These are phyloP conservation scores for Phylloporus arenicola DNA, from an alignment of 768 basidiomycete genomes.

Conservation along the genomic window DNA sequence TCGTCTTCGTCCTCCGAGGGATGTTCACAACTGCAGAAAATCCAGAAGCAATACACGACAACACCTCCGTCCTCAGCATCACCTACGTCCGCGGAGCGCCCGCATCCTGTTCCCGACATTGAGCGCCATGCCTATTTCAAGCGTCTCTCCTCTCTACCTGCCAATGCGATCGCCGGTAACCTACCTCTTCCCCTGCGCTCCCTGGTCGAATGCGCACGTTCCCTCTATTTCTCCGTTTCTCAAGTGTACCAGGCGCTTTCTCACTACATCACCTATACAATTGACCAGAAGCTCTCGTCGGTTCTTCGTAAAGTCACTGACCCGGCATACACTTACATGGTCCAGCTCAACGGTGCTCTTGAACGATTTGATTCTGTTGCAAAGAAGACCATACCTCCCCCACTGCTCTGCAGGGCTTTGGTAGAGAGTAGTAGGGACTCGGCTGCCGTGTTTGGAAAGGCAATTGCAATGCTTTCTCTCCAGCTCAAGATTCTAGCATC, in stretches of 20 bases:
- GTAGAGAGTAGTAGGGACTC: slow-evolving; percentile 82
- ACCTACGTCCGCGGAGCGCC: slow-evolving; percentile 33
- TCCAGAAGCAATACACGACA: slow-evolving; percentile 21
- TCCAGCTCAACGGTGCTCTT: slow-evolving; percentile 77
- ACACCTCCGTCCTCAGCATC: slow-evolving; percentile 35
- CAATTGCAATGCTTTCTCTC: slow-evolving; percentile 73
- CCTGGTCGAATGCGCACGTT: slow-evolving; percentile 84
- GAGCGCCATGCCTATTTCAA: slow-evolving; percentile 93
- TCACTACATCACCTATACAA: slow-evolving; percentile 78
- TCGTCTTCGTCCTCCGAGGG: slow-evolving; percentile 35
- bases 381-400: slow-evolving; percentile 61
- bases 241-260: slow-evolving; percentile 87
- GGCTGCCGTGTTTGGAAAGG: slow-evolving; percentile 79
- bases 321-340: slow-evolving; percentile 76
- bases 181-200: slow-evolving; percentile 65
- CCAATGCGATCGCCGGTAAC: slow-evolving; percentile 51
- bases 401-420: slow-evolving; percentile 67
- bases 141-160: slow-evolving; percentile 75
- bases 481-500: slow-evolving; percentile 75
- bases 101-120: slow-evolving; percentile 49
- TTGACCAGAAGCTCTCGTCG: slow-evolving; percentile 76
- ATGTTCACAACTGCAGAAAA: slow-evolving; percentile 18
- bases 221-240: slow-evolving; percentile 85
- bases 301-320: slow-evolving; percentile 81
- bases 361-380: slow-evolving; percentile 87